Base-by-base conservation (phyloP, 768 basidiomycete genomes). In the Boletus huronensis region DNA sequence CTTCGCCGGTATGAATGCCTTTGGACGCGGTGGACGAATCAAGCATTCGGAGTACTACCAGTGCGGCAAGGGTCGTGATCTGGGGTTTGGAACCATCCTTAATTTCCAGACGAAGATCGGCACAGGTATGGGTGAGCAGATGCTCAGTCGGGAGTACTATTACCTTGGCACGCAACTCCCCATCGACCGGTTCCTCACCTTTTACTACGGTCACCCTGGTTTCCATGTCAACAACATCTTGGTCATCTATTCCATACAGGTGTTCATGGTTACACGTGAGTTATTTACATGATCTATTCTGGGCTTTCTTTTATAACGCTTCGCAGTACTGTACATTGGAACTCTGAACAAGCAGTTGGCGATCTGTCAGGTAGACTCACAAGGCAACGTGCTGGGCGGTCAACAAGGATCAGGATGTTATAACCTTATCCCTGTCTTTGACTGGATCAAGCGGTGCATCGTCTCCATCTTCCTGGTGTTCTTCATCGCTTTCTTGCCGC, bases 51-150 rank as follows among this genome's bases (percentile, higher is more conserved):
- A 99, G 72, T 99, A 99, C 75, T 99, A 98, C 70, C 97, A 99
- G 74, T 98, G 96, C 67, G 96, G 96, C 59, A 98, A 99, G 77
- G 97, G 97, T 52, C 89, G 97, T 75, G 97, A 99, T 78, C 87
- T 99, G 58, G 97, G 97, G 52, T 99, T 99, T 69, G 97, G 97
- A 48, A 99, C 97, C 42, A 98, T 98, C 68, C 78, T 99, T 65
- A 98, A 98, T 72, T 99, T 99, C 85, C 94, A 98, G 78, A 99
- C 97, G 47, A 99, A 99, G 82, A 97, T 99, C 65, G 96, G 96
- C 28, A 97, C 92, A 29, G 97, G 97, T 74, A 99, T 99, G 97
- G 97, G 97, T 64, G 97, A 99, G 73, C 97, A 99, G 69, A 96
- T 98, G 94, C 87, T 99, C 63, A 98, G 94, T 74, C 85, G 97